Conservation (phyloP, 2,329 filamentous ascomycete genomes). For the Raffaelea albimanens region DNA sequence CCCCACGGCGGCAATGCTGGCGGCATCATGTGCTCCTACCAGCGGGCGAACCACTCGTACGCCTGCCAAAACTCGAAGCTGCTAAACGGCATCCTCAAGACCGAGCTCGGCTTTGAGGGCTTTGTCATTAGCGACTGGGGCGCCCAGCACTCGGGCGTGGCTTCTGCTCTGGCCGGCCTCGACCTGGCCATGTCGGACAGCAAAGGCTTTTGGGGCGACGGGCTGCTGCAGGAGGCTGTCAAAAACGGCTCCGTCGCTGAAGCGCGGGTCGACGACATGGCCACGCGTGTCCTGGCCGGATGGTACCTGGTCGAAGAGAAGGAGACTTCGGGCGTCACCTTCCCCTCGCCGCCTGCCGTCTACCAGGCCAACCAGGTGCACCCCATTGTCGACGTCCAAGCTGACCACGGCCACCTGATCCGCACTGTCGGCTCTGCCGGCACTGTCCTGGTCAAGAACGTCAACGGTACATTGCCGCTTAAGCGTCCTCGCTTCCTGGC, state of each 20-base stretch:
- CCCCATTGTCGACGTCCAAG: conserved; percentile 41
- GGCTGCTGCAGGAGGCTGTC: conserved; percentile 56
- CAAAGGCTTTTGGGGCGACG: conserved; percentile 44
- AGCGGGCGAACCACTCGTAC: conserved; percentile 63
- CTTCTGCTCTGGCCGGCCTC: conserved; percentile 45
- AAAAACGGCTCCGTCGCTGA: conserved; percentile 65
- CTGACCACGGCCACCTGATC: conserved; percentile 37
- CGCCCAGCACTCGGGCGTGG: conserved; percentile 50
- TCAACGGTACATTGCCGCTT: conserved; percentile 45
- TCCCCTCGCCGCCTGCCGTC: conserved; percentile 25
- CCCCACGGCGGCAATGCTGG: conserved; percentile 41
- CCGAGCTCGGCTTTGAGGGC: conserved; percentile 55
- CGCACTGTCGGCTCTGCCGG: conserved; percentile 45
- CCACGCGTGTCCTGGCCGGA: conserved; percentile 48
- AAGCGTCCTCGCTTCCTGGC: conserved; percentile 39
- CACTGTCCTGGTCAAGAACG: conserved; percentile 54
- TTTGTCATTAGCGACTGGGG: conserved; percentile 64
- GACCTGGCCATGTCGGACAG: conserved; percentile 61
- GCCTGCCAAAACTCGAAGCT: conserved; percentile 64
- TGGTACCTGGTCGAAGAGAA: conserved; percentile 25
- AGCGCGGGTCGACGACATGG: conserved; percentile 69
- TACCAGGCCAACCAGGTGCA: conserved; percentile 44
- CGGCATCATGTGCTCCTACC: conserved; percentile 60
- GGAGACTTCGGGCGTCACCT: conserved; percentile 10
- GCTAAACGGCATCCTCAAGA: conserved; percentile 59